These are phyloP conservation scores for Tolypocladium ovalisporum DNA, from an alignment of 2,329 filamentous ascomycete species.

Conservation along the genomic window DNA sequence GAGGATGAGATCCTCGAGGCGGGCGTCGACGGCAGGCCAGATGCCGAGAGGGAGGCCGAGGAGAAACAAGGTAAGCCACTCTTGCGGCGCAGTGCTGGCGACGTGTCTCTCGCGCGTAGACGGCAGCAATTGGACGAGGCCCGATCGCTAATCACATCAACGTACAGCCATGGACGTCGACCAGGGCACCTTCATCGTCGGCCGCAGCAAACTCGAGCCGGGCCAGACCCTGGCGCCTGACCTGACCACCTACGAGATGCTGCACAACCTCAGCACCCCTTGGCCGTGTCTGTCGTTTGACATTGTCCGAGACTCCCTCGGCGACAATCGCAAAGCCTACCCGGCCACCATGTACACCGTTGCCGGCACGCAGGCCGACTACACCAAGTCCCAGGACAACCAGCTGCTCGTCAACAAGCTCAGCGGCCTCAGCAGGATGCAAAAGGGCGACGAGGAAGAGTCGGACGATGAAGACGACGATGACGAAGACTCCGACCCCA, in stretches of 20 bases:
- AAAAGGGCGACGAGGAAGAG: slow-evolving; percentile 54
- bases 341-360: slow-evolving; percentile 93
- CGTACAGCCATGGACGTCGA: slow-evolving; percentile 74
- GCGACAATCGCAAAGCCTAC: slow-evolving; percentile 84
- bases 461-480: slow-evolving; percentile 62
- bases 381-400: slow-evolving; percentile 67
- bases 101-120: background rate
- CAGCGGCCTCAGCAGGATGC: slow-evolving; percentile 81
- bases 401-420: slow-evolving; percentile 94
- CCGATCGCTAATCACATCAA: background rate
- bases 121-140: background rate
- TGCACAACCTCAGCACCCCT: slow-evolving; percentile 84
- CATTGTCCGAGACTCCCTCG: slow-evolving; percentile 74
- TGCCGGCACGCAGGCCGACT: slow-evolving; percentile 85
- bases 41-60: slow-evolving; percentile 85
- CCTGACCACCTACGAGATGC: slow-evolving; percentile 92
- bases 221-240: slow-evolving; percentile 89
- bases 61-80: slow-evolving; percentile 52
- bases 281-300: slow-evolving; percentile 98
- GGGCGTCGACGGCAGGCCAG: slow-evolving; percentile 83
- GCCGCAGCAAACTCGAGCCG: slow-evolving; percentile 79
- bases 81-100: background rate
- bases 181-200: slow-evolving; percentile 90
- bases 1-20: slow-evolving; percentile 88
- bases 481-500: slow-evolving; percentile 72